These are phyloP conservation scores for Lipomyces chichibuensis DNA, from an alignment of 805 yeast species.

Conservation along the genomic window DNA sequence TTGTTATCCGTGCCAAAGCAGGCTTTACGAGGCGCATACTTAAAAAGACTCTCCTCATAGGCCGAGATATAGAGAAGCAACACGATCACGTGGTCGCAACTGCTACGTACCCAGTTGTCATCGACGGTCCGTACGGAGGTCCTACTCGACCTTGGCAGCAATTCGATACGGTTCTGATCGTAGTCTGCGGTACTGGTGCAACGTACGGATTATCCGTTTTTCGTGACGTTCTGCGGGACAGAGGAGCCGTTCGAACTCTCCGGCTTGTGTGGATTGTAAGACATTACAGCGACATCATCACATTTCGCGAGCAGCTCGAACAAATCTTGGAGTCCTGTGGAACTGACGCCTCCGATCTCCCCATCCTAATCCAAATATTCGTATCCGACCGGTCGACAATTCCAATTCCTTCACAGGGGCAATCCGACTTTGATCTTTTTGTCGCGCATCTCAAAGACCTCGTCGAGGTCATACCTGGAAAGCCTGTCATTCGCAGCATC, in stretches of 20 bases:
- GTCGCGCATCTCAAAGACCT: neutral
- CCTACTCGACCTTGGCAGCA: conserved; percentile 48
- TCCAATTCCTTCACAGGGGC: neutral
- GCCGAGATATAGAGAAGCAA: neutral
- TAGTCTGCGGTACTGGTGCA: conserved; percentile 54
- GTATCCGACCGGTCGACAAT: conserved; percentile 10
- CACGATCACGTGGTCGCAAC: neutral
- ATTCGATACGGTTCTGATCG: conserved; percentile 49
- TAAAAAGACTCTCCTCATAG: neutral
- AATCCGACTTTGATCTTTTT: neutral
- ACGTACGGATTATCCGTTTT: conserved; percentile 50
- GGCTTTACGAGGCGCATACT: conserved; percentile 26
- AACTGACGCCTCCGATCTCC: neutral
- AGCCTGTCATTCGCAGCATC: conserved; percentile 15
- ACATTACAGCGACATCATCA: neutral
- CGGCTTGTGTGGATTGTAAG: conserved; percentile 15
- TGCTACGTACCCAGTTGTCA: conserved; percentile 43
- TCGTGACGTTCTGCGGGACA: conserved; percentile 2
- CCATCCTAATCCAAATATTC: conserved; percentile 8
- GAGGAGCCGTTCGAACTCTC: neutral
- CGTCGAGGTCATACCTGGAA: conserved; percentile 9
- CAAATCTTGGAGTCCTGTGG: neutral
- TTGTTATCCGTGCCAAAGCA: conserved; percentile 45
- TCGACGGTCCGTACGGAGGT: conserved; percentile 56
- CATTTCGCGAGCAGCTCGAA: conserved; percentile 3